These are phyloP conservation scores for Turnera subulata DNA, from an alignment of 345 rosid genomes.

Conservation along the genomic window DNA sequence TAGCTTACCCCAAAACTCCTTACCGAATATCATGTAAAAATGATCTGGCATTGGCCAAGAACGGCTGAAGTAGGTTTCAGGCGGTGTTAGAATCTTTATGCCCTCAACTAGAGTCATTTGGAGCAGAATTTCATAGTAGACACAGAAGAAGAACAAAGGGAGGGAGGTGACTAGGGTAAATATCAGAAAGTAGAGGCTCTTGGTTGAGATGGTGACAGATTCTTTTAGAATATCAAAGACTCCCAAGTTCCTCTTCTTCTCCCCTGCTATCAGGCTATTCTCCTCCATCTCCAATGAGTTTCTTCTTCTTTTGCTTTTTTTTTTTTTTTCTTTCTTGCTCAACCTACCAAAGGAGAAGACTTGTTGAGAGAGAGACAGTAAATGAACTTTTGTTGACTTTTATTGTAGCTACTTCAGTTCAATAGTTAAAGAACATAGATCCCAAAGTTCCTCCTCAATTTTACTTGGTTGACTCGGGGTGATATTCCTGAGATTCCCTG, in stretches of 20 bases:
- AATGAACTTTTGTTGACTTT: too few species aligned
- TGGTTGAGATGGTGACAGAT: slow-evolving; percentile 15
- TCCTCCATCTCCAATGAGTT: neutral
- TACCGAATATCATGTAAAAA: neutral
- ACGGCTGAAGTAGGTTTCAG: neutral
- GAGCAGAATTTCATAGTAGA: slow-evolving; percentile 25
- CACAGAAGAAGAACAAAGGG: slow-evolving; percentile 20
- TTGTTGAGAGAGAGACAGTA: too few species aligned
- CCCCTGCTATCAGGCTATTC: neutral
- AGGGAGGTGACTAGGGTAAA: slow-evolving; percentile 16
- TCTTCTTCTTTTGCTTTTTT: too few species aligned
- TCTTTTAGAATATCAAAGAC: slow-evolving; percentile 13
- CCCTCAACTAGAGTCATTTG: slow-evolving; percentile 10
- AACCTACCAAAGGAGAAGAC: too few species aligned
- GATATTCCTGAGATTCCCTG: too few species aligned
- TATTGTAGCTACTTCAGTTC: too few species aligned
- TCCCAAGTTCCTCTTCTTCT: slow-evolving; percentile 15
- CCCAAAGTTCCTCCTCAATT: too few species aligned
- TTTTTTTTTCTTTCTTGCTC: neutral
- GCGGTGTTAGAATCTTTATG: neutral
- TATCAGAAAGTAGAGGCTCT: slow-evolving; percentile 10
- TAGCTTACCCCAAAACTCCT: neutral
- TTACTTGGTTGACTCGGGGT: too few species aligned
- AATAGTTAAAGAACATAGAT: too few species aligned
- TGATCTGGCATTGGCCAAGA: slow-evolving; percentile 3